Percentiles rank a stretch among this genome's conserved stretches.
These are phyloP conservation scores for Prunus fruticosa DNA, from an alignment of 306 rosid species.

Conservation along the genomic window DNA sequence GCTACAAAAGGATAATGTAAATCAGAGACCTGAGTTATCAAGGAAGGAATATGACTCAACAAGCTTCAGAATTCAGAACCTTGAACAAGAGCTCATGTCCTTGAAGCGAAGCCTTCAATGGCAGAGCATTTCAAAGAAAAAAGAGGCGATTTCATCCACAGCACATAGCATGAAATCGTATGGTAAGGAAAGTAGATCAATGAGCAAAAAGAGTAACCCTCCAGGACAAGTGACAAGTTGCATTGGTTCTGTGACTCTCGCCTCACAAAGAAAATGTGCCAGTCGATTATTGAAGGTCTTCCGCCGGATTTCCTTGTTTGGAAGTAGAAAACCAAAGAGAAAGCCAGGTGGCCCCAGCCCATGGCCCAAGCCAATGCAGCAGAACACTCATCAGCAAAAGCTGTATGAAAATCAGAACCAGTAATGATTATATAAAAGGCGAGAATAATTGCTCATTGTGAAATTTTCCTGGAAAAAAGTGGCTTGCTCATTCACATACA, in stretches of 20 bases:
- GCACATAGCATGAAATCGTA: slow-evolving; percentile 35
- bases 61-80: slow-evolving; percentile 78
- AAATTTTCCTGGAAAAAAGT: neutral
- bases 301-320: slow-evolving; percentile 56
- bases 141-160: slow-evolving; percentile 37
- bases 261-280: slow-evolving; percentile 64
- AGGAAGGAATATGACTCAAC: slow-evolving; percentile 73
- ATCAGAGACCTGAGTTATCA: slow-evolving; percentile 48
- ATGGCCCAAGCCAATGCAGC: slow-evolving; percentile 41
- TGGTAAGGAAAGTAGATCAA: slow-evolving; percentile 48
- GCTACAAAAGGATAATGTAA: slow-evolving; percentile 46
- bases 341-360: slow-evolving; percentile 39
- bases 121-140: slow-evolving; percentile 46
- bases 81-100: slow-evolving; percentile 69
- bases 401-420: slow-evolving; percentile 21
- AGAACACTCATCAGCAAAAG: slow-evolving; percentile 11
- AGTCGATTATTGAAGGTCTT: slow-evolving; percentile 55
- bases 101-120: slow-evolving; percentile 65
- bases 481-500: neutral
- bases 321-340: slow-evolving; percentile 49
- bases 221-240: slow-evolving; percentile 64
- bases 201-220: slow-evolving; percentile 51
- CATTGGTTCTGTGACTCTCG: slow-evolving; percentile 65
- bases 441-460: neutral
- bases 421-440: neutral